These are phyloP conservation scores for Combretum micranthum DNA, from an alignment of 345 rosid species.

Conservation along the genomic window DNA sequence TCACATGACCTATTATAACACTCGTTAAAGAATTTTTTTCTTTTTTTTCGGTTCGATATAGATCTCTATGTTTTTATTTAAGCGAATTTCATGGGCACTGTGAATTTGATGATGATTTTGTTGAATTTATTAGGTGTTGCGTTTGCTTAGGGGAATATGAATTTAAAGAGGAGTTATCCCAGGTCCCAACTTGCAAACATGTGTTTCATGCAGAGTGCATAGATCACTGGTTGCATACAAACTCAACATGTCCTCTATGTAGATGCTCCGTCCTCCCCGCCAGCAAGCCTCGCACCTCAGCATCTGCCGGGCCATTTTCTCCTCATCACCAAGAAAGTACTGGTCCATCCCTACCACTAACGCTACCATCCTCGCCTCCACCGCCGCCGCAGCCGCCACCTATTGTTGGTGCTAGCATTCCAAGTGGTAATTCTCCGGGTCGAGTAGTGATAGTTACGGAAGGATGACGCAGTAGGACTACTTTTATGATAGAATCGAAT, in stretches of 20 bases:
- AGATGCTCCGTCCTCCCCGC: conserved; percentile 49
- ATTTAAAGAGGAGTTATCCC: conserved; percentile 75
- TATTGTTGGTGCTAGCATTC: too few relatives aligned
- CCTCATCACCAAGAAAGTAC: background rate
- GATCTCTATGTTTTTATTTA: too few relatives aligned
- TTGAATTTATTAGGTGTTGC: conserved; percentile 53
- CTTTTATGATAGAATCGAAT: too few relatives aligned
- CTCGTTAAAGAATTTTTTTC: too few relatives aligned
- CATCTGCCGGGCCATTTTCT: background rate
- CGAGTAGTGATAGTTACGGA: too few relatives aligned
- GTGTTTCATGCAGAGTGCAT: conserved; percentile 86
- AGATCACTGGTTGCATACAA: conserved; percentile 71
- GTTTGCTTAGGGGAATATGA: conserved; percentile 92
- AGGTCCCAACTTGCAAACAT: conserved; percentile 81
- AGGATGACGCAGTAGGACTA: too few relatives aligned
- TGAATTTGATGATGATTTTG: too few relatives aligned
- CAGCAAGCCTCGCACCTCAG: conserved; percentile 15
- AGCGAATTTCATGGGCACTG: too few relatives aligned
- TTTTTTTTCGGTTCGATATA: too few relatives aligned
- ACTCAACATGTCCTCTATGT: conserved; percentile 90
- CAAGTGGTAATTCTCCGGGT: too few relatives aligned
- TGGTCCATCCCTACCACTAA: background rate
- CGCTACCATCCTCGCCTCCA: background rate
- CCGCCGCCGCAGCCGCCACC: too few relatives aligned
- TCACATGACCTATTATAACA: too few relatives aligned